Evolutionary conservation across 805 yeast species (phyloP).

Genomic region (Teunomyces lycoperdinae): DNA sequence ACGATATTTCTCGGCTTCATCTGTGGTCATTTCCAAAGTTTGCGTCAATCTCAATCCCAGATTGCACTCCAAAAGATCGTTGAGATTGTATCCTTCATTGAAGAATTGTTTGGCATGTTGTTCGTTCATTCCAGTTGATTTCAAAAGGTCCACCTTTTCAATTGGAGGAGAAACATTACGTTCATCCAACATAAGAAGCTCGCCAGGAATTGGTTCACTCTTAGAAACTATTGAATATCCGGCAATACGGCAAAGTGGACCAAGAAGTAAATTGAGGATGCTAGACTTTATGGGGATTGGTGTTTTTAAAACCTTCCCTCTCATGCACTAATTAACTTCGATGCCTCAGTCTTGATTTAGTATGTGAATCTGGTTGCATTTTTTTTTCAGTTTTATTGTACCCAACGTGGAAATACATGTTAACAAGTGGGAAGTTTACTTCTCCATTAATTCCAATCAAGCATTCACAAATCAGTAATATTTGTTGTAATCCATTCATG

Average conservation of each 20-base stretch:
- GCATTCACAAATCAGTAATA: conserved; percentile 44
- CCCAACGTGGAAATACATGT: not conserved
- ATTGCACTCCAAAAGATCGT: not conserved
- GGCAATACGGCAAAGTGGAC: not conserved
- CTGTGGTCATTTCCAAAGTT: too few species aligned
- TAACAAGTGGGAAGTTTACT: not conserved
- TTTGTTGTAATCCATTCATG: conserved; percentile 40
- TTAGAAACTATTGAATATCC: not conserved
- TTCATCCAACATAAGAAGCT: not conserved
- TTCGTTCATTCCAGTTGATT: not conserved
- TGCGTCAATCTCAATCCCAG: not conserved
- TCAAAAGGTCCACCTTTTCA: not conserved
- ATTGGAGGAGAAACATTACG: not conserved
- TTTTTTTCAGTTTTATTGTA: not conserved
- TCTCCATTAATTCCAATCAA: conserved; percentile 33
- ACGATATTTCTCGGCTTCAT: not conserved
- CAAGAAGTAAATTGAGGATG: not conserved
- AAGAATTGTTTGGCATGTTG: not conserved
- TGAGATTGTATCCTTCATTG: not conserved
- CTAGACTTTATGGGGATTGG: not conserved
- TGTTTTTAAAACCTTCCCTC: not conserved
- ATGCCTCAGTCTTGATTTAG: not conserved
- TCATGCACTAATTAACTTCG: not conserved
- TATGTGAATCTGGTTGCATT: not conserved
- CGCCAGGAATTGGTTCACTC: not conserved